A percentile compares a stretch with the other conserved stretches of the same genome.
phyloP scores from a whole-genome alignment of 495 filamentous ascomycete genomes.

The Parachaetomium inaequale region DNA sequence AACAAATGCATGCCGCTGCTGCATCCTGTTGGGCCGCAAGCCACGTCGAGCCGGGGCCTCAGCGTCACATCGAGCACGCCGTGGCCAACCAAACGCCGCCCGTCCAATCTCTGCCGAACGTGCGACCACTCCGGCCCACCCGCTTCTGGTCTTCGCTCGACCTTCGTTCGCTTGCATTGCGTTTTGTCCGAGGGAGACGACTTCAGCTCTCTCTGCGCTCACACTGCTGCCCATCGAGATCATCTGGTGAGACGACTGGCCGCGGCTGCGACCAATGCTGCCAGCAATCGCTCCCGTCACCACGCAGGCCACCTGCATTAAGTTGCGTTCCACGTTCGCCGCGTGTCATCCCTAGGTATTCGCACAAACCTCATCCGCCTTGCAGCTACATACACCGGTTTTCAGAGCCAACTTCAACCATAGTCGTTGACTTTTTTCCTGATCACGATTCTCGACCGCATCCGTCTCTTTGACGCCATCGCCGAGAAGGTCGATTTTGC shows the following conservation, averaged over 20 bases:
- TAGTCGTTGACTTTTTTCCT: not conserved
- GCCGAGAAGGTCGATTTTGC: conserved; percentile 13
- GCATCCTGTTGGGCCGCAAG: conserved; percentile 24
- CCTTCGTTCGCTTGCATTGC: not conserved
- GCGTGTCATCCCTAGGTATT: not conserved
- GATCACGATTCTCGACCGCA: not conserved
- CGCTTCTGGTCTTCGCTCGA: not conserved
- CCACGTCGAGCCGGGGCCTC: conserved; percentile 2
- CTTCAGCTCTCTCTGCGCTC: not conserved
- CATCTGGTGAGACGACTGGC: not conserved
- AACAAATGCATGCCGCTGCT: conserved; percentile 22
- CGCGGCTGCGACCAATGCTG: conserved; percentile 3
- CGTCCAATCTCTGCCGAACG: conserved; percentile 14
- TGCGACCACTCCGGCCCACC: not conserved
- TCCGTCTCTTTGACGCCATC: conserved; percentile 29
- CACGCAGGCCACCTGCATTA: not conserved
- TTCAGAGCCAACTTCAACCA: no score
- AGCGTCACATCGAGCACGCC: conserved; percentile 9
- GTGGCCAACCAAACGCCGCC: conserved; percentile 15
- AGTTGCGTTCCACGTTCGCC: not conserved
- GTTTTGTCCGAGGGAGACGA: conserved; percentile 1
- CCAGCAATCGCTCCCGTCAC: not conserved
- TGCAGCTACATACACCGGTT: no score
- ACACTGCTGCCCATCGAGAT: not conserved
- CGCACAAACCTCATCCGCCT: not conserved